phyloP scores from a whole-genome alignment of 2,329 filamentous ascomycete genomes.

The Didymella keratinophila region DNA sequence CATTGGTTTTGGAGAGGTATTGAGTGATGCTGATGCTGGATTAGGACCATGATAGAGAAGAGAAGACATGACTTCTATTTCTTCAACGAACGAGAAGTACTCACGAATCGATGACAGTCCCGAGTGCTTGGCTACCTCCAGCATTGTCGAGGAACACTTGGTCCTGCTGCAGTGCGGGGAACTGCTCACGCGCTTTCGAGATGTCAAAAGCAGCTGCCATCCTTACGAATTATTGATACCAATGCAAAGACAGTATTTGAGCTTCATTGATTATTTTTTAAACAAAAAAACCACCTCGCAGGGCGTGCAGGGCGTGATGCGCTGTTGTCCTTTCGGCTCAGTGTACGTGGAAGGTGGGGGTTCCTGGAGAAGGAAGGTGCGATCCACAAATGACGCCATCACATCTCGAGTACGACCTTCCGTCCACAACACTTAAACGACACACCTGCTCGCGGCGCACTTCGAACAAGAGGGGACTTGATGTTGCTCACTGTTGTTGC shows the following conservation, averaged over 20 bases:
- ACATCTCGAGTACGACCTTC: neutral
- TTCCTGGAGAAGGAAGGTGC: constrained; percentile 21
- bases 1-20: constrained; percentile 73
- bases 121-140: constrained; percentile 75
- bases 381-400: constrained; percentile 22
- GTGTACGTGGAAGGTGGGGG: constrained; percentile 9
- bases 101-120: constrained; percentile 71
- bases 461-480: neutral
- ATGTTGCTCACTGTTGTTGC: neutral
- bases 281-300: too few relatives aligned
- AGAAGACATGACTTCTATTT: neutral
- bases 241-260: neutral
- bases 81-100: constrained; percentile 25
- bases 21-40: constrained; percentile 60
- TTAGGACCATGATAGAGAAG: constrained; percentile 8
- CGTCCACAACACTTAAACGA: neutral
- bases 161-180: constrained; percentile 71
- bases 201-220: constrained; percentile 61
- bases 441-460: neutral
- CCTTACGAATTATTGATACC: too few relatives aligned
- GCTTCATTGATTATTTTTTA: too few relatives aligned
- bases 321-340: constrained; percentile 12
- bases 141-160: constrained; percentile 82
- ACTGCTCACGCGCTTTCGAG: constrained; percentile 63
- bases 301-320: constrained; percentile 11